Conservation (phyloP, 129 eudicot species). For the Arctium lappa region DNA sequence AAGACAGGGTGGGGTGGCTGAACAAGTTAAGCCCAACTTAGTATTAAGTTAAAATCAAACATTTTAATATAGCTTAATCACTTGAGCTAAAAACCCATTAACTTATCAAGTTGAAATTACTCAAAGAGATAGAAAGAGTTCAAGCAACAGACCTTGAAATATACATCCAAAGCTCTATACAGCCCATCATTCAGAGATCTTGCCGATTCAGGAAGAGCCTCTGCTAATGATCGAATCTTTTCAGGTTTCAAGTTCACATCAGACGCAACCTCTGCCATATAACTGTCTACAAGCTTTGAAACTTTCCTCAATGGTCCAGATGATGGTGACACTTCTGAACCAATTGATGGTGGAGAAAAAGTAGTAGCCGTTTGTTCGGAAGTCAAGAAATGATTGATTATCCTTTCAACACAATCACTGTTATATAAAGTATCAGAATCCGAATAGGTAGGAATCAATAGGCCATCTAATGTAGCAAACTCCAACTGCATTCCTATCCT, state of each 20-base stretch:
- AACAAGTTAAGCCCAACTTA: neutral
- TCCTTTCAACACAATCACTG: constrained; percentile 75
- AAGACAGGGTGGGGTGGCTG: neutral
- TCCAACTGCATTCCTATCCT: constrained; percentile 87
- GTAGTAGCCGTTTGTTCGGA: constrained; percentile 37
- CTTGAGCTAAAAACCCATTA: neutral
- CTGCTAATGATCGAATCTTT: constrained; percentile 65
- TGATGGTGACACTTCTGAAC: constrained; percentile 54
- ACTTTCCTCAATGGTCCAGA: constrained; percentile 67
- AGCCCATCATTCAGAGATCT: constrained; percentile 90
- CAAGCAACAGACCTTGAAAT: constrained; percentile 62
- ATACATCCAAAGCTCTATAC: constrained; percentile 84
- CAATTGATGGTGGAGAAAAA: constrained; percentile 53
- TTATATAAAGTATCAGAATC: constrained; percentile 82
- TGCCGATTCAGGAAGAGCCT: constrained; percentile 84
- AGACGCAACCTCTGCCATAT: constrained; percentile 90
- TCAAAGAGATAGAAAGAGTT: neutral
- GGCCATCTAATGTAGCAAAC: constrained; percentile 67
- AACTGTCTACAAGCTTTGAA: constrained; percentile 70
- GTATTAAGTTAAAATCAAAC: neutral
- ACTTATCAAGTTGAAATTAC: neutral
- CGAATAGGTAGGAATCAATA: constrained; percentile 77
- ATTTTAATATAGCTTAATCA: neutral
- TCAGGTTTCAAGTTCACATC: constrained; percentile 86
- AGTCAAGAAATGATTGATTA: constrained; percentile 57